Conservation (phyloP, 306 rosid species). For the Prunus salicina region DNA sequence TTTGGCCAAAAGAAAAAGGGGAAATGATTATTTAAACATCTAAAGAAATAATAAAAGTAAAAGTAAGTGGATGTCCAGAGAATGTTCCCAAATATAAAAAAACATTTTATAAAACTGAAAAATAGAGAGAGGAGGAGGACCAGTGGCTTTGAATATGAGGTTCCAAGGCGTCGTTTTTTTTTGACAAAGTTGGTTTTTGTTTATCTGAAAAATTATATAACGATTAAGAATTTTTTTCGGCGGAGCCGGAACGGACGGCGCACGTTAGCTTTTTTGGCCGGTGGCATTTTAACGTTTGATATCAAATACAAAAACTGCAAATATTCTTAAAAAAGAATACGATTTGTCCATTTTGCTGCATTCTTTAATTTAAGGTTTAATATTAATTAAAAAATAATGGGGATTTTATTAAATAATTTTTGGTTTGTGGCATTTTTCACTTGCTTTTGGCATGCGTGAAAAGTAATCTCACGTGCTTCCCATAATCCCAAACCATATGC, state of each 20-base stretch:
- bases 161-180: neutral
- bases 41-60: too few species aligned
- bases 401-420: neutral
- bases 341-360: too few species aligned
- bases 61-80: neutral
- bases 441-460: slow-evolving; percentile 85
- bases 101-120: neutral
- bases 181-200: neutral
- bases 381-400: too few species aligned
- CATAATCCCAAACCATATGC: slow-evolving; percentile 29
- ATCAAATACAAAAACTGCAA: too few species aligned
- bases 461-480: slow-evolving; percentile 79
- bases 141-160: slow-evolving; percentile 4
- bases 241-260: neutral
- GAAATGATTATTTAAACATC: neutral
- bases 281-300: too few species aligned
- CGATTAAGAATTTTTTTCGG: neutral
- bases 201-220: neutral
- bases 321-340: too few species aligned
- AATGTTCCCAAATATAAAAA: neutral
- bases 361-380: too few species aligned
- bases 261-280: too few species aligned
- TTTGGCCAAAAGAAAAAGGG: neutral
- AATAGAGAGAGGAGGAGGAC: neutral
- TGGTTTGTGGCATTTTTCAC: slow-evolving; percentile 24